phyloP scores from a whole-genome alignment of 306 rosid species.

The Quillaja saponaria region DNA sequence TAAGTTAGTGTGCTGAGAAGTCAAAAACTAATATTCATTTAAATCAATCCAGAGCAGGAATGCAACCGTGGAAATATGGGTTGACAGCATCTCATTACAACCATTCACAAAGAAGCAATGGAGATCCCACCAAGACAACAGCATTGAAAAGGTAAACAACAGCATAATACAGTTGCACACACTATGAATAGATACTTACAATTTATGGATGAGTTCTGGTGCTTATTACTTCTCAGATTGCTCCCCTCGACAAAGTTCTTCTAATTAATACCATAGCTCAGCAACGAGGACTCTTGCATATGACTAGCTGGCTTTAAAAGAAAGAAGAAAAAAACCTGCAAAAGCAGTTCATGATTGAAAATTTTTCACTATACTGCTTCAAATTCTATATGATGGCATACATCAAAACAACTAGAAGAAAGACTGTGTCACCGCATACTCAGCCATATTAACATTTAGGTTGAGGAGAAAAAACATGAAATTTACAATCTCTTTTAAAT shows the following conservation, averaged over 20 bases:
- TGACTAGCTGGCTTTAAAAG: no score
- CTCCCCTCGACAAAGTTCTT: no score
- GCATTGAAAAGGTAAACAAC: constrained; percentile 51
- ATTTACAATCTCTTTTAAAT: not conserved
- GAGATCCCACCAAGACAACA: constrained; percentile 64
- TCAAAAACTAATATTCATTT: not conserved
- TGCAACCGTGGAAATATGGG: constrained; percentile 56
- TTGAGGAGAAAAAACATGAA: no score
- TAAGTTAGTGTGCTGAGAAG: no score
- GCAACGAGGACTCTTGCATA: no score
- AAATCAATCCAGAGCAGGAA: constrained; percentile 44
- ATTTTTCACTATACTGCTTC: not conserved
- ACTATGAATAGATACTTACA: not conserved
- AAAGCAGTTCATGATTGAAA: no score
- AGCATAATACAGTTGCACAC: not conserved
- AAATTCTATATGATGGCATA: no score
- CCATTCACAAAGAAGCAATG: constrained; percentile 67
- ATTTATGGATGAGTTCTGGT: not conserved
- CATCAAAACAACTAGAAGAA: no score
- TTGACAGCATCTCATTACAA: constrained; percentile 60
- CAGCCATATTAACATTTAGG: no score
- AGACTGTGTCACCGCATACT: no score
- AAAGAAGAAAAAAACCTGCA: no score
- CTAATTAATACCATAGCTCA: no score
- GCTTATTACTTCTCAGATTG: not conserved